Evolutionary conservation across 306 rosid species (phyloP), one percentile per base, ranked within the genome.

Genomic region (Cyclanthera cordifolia): DNA sequence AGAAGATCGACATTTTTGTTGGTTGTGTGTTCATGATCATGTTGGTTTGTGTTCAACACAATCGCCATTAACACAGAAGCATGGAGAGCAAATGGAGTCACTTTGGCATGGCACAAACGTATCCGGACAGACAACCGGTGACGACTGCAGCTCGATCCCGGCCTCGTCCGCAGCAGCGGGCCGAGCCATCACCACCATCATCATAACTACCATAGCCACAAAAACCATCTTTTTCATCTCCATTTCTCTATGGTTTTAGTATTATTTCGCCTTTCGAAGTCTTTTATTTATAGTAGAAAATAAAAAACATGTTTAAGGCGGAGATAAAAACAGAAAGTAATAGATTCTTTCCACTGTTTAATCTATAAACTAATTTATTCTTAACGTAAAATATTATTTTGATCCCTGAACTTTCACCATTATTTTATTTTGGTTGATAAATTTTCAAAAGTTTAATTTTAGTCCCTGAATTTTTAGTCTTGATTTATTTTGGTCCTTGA

Each of bases 11-110:
- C 12, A 53, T 8, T 0, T 53, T 21, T 52, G 14, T 8, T 53
- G 2, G 17, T 48, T 52, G 6, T 8, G 43, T 37, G 43, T 37
- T 7, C 43, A 37, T 27, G 3, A 27, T 37, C 9, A 27, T 56
- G 11, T 14, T 56, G 4, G 1, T 56, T 1, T 12, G 53, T 24
- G 6, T 41, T 23, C 54, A 66, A 66, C 13, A 14, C 70, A 66
- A 6, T 14, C 0, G 23, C 70, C 70, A 46, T 24, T 24, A 15
- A 46, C 41, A 46, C 70, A 66, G 3, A 0, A 3, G 54, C 70
- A 66, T 23, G 70, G 70, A 66, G 70, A 66, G 41, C 70, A 66
- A 6, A 46, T 53, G 13, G 70, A 66, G 23, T 66, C 23, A 23
- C 41, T 46, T 24, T 66, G 0, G 41, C 70, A 66, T 2, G 70